Evolutionary conservation across 1,284 basidiomycete genomes (phyloP).

Genomic region (Afroboletus lepidellus): DNA sequence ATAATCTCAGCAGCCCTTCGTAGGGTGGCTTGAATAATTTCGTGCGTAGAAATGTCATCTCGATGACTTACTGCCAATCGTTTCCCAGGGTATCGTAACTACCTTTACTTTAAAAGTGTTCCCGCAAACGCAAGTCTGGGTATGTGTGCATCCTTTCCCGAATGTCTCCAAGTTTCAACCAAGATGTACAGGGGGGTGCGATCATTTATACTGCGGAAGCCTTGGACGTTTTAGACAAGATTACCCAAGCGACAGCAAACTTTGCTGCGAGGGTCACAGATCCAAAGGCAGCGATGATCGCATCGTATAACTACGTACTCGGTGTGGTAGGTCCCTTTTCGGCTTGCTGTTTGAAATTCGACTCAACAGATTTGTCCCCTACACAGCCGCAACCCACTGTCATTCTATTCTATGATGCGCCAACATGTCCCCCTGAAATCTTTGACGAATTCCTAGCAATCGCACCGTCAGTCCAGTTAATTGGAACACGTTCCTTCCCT

Average conservation of each 20-base stretch:
- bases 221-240: constrained; percentile 8
- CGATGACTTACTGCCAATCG: not conserved
- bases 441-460: constrained; percentile 46
- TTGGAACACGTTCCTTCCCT: constrained; percentile 36
- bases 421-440: constrained; percentile 45
- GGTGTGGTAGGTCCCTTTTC: constrained; percentile 35
- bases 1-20: not conserved
- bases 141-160: constrained; percentile 21
- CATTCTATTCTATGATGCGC: constrained; percentile 49
- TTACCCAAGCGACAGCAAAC: constrained; percentile 42
- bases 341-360: not conserved
- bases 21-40: constrained; percentile 62
- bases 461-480: constrained; percentile 26
- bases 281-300: constrained; percentile 60
- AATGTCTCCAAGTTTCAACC: not conserved
- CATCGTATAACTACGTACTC: constrained; percentile 46
- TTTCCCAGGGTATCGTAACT: constrained; percentile 57
- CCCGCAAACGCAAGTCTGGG: constrained; percentile 59
- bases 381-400: constrained; percentile 28
- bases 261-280: constrained; percentile 50
- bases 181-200: constrained; percentile 47
- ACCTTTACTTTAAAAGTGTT: constrained; percentile 52
- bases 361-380: not conserved
- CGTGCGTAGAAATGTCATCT: constrained; percentile 34
- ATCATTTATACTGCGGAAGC: constrained; percentile 38